Evolutionary conservation across 129 eudicot genomes (phyloP), one percentile per base, ranked within the genome.

Genomic region (Chrysanthemum makinoi): DNA sequence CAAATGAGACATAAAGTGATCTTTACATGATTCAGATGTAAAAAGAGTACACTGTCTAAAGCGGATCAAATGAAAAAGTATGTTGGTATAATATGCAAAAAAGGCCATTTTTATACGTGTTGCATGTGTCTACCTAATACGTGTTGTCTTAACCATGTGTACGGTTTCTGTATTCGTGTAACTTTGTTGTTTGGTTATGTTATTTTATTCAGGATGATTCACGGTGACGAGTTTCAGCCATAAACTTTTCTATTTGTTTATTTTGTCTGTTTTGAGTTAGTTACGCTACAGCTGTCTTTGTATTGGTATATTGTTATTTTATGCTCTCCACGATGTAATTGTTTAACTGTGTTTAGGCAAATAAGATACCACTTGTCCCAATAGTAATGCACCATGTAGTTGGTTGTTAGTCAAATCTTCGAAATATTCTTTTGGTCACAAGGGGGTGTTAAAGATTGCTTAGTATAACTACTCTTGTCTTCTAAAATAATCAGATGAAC

Each of bases 241-340:
- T 60, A 56, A 61, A 17, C 24, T 53, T 64, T 52, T 26, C 54
- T 18, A 33, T 49, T 57, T 13, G 16, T 65, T 65, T 65, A 16
- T 64, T 18, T 33, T 14, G 30, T 52, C 44, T 49, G 46, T 62
- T 12, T 62, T 26, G 60, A 63, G 72, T 51, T 62, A 50, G 65
- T 70, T 76, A 49, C 62, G 62, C 24, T 62, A 53, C 81, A 77
- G 72, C 72, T 77, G 81, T 52, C 81, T n/a, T 46, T 70, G 66
- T 70, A 65, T 53, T 39, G 6, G 46, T 53, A 51, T 70, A 70
- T n/a, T 51, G 68, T 62, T 70, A 77, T 35, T 49, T 39, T 70
- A 77, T 70, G 81, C 71, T 70, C 76, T 77, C 58, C 76, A 70
- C 77, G 46, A 70, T 77, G 81, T 46, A 52, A 47, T 24, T 64